phyloP scores from a whole-genome alignment of 768 basidiomycete genomes.

The Macrolepiota dolichaula region DNA sequence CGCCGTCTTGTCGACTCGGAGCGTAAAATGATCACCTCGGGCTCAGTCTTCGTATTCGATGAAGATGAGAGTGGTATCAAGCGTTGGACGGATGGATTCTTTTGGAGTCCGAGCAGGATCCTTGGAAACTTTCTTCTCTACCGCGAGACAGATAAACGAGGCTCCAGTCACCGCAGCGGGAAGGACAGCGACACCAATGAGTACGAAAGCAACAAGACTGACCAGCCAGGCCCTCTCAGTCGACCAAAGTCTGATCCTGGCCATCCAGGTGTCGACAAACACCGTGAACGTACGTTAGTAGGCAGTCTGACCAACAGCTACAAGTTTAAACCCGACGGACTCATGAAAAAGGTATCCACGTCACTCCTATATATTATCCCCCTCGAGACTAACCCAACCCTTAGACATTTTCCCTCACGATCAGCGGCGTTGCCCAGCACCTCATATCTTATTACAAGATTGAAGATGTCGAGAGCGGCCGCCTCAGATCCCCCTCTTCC shows the following conservation, averaged over 20 bases:
- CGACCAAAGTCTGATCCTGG: constrained; percentile 52
- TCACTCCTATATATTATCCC: constrained; percentile 3
- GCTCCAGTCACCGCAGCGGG: constrained; percentile 55
- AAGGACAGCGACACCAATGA: constrained; percentile 28
- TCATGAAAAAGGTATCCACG: constrained; percentile 90
- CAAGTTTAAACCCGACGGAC: constrained; percentile 89
- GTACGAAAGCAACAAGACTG: constrained; percentile 23
- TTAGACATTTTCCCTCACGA: constrained; percentile 89
- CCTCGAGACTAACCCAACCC: constrained; percentile 6
- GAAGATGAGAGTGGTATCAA: constrained; percentile 97
- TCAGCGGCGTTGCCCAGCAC: constrained; percentile 83
- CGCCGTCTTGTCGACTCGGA: constrained; percentile 90
- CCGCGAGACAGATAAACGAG: constrained; percentile 87
- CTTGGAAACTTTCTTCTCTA: constrained; percentile 95
- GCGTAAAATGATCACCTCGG: constrained; percentile 88
- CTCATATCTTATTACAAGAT: constrained; percentile 94
- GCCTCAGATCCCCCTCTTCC: constrained; percentile 84
- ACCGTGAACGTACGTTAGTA: constrained; percentile 77
- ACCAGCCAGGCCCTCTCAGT: constrained; percentile 46
- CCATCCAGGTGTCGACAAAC: constrained; percentile 56
- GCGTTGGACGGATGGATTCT: constrained; percentile 96
- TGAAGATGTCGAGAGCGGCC: constrained; percentile 86
- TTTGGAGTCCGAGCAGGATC: constrained; percentile 92
- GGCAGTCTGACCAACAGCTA: constrained; percentile 91
- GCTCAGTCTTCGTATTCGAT: constrained; percentile 96